A percentile compares a stretch with the other conserved stretches of the same genome.
Evolutionary conservation across 2,329 filamentous ascomycete genomes (phyloP).

Genomic region (Sporothrix protearum): DNA sequence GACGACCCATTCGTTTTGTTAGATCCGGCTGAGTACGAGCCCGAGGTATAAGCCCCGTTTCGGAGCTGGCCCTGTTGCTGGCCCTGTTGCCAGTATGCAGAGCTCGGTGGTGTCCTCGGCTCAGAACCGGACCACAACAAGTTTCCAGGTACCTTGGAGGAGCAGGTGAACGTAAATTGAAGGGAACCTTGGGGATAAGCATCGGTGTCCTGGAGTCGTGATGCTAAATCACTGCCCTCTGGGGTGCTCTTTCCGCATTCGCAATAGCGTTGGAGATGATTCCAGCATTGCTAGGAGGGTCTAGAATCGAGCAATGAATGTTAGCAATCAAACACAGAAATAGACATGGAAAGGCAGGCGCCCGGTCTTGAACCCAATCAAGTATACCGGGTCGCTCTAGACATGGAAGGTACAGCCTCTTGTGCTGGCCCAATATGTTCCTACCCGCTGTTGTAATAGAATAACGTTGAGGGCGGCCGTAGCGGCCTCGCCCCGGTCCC

Average conservation of each 20-base stretch:
- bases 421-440: slow-evolving; percentile 52
- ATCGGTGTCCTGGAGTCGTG: slow-evolving; percentile 52
- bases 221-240: slow-evolving; percentile 79
- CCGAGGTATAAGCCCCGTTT: background rate
- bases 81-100: slow-evolving; percentile 21
- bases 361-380: slow-evolving; percentile 26
- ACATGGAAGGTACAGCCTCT: slow-evolving; percentile 44
- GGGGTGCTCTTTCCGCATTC: slow-evolving; percentile 70
- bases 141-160: slow-evolving; percentile 82
- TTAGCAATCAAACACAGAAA: background rate
- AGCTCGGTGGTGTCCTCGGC: slow-evolving; percentile 7
- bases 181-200: slow-evolving; percentile 68
- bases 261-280: slow-evolving; percentile 93
- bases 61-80: background rate
- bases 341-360: background rate
- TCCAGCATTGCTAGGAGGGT: slow-evolving; percentile 49
- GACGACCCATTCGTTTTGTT: slow-evolving; percentile 1
- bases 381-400: slow-evolving; percentile 13
- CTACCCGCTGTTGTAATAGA: slow-evolving; percentile 51
- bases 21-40: background rate
- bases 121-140: slow-evolving; percentile 56
- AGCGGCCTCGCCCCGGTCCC: slow-evolving; percentile 78
- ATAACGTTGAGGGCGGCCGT: slow-evolving; percentile 57
- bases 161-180: slow-evolving; percentile 95
- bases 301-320: background rate